A percentile compares a stretch with the other conserved stretches of the same genome.
These are phyloP conservation scores for Acacia concinna DNA, from an alignment of 331 rosid species.

Conservation along the genomic window DNA sequence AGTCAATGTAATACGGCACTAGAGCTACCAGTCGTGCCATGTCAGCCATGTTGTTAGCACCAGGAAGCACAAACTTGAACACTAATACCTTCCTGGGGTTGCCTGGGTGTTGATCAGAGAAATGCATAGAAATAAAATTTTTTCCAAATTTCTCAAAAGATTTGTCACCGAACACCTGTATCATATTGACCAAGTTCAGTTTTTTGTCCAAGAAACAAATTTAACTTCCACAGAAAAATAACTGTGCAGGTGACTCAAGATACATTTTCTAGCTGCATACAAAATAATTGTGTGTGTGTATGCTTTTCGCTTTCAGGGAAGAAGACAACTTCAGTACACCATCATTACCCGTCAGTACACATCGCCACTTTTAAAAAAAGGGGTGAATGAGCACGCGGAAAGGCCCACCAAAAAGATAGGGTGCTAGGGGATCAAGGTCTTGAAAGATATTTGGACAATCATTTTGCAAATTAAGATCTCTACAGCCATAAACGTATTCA, in stretches of 20 bases:
- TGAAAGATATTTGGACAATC: neutral
- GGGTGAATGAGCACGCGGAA: neutral
- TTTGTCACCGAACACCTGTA: slow-evolving; percentile 92
- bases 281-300: neutral
- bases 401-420: neutral
- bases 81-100: slow-evolving; percentile 68
- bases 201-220: slow-evolving; percentile 20
- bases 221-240: slow-evolving; percentile 2
- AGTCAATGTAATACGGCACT: slow-evolving; percentile 84
- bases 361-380: neutral
- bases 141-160: slow-evolving; percentile 84
- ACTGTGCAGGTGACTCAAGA: slow-evolving; percentile 22
- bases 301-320: neutral
- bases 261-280: neutral
- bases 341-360: neutral
- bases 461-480: neutral
- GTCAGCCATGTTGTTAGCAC: slow-evolving; percentile 76
- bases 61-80: slow-evolving; percentile 89
- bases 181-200: slow-evolving; percentile 16
- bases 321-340: neutral
- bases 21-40: slow-evolving; percentile 80
- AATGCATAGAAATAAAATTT: slow-evolving; percentile 82
- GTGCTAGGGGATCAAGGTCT: neutral
- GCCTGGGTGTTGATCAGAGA: slow-evolving; percentile 83
- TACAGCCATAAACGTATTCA: neutral